phyloP scores from a whole-genome alignment of 2,329 filamentous ascomycete species.

The Aspergillus oerlinghausenensis region DNA sequence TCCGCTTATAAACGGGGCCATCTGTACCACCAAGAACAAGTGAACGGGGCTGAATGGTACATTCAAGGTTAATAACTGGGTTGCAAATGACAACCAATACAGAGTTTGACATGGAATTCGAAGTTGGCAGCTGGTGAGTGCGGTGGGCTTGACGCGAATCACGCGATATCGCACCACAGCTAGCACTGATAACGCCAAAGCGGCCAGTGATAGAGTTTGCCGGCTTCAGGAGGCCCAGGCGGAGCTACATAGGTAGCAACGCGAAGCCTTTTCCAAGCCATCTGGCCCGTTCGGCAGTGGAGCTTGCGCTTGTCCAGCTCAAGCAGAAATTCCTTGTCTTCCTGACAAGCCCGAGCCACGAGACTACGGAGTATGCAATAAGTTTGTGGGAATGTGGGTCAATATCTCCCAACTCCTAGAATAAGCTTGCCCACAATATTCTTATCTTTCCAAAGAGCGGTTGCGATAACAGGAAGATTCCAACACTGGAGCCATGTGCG shows the following conservation, averaged over 20 bases:
- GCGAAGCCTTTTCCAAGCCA: not conserved
- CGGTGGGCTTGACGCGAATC: too few relatives aligned
- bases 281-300: not conserved
- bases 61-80: not conserved
- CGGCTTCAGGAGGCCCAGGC: not conserved
- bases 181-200: not conserved
- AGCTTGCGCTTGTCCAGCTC: not conserved
- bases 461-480: not conserved
- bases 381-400: not conserved
- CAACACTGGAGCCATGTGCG: not conserved
- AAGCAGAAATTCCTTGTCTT: not conserved
- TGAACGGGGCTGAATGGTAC: not conserved
- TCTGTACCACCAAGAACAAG: not conserved
- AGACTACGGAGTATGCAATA: not conserved
- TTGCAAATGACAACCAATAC: not conserved
- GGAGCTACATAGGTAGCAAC: not conserved
- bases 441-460: not conserved
- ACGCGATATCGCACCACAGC: not conserved
- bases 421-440: not conserved
- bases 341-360: not conserved
- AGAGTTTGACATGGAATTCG: not conserved
- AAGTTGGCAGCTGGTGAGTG: not conserved
- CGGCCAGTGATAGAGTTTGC: not conserved
- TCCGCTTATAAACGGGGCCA: not conserved
- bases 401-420: not conserved